phyloP scores from a whole-genome alignment of 306 rosid species.

The Casuarina glauca region DNA sequence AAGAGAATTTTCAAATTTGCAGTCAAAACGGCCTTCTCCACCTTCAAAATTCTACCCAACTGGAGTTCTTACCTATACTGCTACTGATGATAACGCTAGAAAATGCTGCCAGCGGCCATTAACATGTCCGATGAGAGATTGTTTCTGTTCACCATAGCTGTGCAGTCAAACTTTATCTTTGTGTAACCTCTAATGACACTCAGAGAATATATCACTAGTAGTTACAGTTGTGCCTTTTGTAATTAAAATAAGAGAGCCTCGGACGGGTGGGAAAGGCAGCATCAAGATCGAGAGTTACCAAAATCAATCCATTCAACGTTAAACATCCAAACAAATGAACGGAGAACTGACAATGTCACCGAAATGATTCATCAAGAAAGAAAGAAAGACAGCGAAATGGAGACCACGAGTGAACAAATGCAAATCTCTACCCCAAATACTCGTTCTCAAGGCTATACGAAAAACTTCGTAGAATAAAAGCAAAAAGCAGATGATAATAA shows the following conservation, averaged over 20 bases:
- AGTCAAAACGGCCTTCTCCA: background rate
- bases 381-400: background rate
- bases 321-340: constrained; percentile 14
- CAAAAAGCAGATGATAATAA: too few species aligned
- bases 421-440: background rate
- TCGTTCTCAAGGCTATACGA: too few species aligned
- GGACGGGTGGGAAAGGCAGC: constrained; percentile 1
- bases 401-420: background rate
- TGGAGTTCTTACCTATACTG: background rate
- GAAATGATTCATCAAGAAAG: constrained; percentile 1
- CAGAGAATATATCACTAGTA: too few species aligned
- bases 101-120: too few species aligned
- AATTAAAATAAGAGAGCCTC: background rate
- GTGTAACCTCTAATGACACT: too few species aligned
- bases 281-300: constrained; percentile 2
- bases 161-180: background rate
- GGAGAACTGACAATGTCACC: constrained; percentile 9
- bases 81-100: background rate
- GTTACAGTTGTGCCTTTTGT: background rate
- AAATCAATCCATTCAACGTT: background rate
- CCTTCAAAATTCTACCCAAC: background rate
- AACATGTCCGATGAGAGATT: too few species aligned
- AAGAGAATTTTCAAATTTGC: background rate
- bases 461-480: too few species aligned
- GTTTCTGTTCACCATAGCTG: background rate